Base-by-base conservation (phyloP, 768 basidiomycete genomes). In the Termitomyces bulborhizus region DNA sequence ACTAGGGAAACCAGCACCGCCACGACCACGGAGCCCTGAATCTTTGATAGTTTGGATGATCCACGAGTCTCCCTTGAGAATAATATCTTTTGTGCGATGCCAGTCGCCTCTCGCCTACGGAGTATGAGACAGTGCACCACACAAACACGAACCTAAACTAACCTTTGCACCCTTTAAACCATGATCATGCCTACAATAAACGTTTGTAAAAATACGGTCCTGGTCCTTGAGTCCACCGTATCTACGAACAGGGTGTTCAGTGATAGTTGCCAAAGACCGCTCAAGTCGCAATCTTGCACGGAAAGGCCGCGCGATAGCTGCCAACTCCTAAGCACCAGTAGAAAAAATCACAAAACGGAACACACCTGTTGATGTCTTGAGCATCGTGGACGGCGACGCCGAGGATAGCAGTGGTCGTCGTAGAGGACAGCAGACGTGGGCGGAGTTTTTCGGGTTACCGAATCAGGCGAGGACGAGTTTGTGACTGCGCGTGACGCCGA, bases 31-130 rank as follows among this genome's bases (percentile, higher is more conserved):
- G 36, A 98, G 80, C 45, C 96, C 96, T 21, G 93, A 97, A 65
- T 92, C 93, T 70, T 99, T 98, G 65, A 98, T 90, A 43, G 85
- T 86, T 67, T 97, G 86, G 57, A 98, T 98, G 63, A 98, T 94
- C 93, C 94, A 99, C 6, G 85, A 81, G 74, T 99, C 96, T 49
- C 96, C 96, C 69, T 98, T 99, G 54, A 85, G 74, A 32, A 98
- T 61, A 63, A 99, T 96, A 57, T 98, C 96, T 72, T 98, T 99
- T 58, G 96, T 99, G 60, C 83, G 82, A 71, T 98, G 96, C 96
- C 96, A 99, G 76, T 99, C 96, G 9, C 96, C 96, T 45, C 96
- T 88, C 42, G 88, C 40, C 51, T 51, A 8, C n/a, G 24, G 39
- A 34, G 44, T 51, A 48, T 46, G 29, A 39, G 42, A 40, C 56